phyloP scores from a whole-genome alignment of 2,329 filamentous ascomycete species.

The Penicillium corylophilum region DNA sequence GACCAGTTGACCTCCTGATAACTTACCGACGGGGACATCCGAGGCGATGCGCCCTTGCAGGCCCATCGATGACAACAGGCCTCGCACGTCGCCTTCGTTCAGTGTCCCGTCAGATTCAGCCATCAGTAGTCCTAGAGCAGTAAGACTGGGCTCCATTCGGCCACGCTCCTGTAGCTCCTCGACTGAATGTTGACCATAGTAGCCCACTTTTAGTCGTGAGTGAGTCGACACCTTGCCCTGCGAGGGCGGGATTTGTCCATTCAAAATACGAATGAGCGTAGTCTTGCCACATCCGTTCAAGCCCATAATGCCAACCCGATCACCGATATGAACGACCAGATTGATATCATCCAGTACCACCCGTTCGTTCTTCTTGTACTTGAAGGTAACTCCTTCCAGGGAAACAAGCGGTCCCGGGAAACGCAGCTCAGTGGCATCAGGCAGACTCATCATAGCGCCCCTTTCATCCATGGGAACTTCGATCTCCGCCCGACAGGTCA shows the following conservation, averaged over 20 bases:
- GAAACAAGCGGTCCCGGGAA: slow-evolving; percentile 74
- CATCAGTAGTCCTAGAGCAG: slow-evolving; percentile 64
- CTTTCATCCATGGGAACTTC: slow-evolving; percentile 66
- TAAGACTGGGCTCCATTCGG: slow-evolving; percentile 53
- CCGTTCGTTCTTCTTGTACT: slow-evolving; percentile 53
- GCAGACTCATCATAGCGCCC: slow-evolving; percentile 57
- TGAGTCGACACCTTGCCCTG: slow-evolving; percentile 65
- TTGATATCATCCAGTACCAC: slow-evolving; percentile 62
- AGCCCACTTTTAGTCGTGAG: slow-evolving; percentile 67
- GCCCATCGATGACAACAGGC: slow-evolving; percentile 66
- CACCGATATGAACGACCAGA: slow-evolving; percentile 69
- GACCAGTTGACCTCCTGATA: slow-evolving; percentile 78
- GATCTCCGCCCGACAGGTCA: slow-evolving; percentile 63
- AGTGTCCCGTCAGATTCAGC: slow-evolving; percentile 54
- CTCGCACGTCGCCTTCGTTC: slow-evolving; percentile 67
- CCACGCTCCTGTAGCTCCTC: slow-evolving; percentile 64
- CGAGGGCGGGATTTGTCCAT: slow-evolving; percentile 59
- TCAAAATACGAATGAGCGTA: slow-evolving; percentile 70
- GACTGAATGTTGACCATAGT: slow-evolving; percentile 79
- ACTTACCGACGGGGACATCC: slow-evolving; percentile 68
- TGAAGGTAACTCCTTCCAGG: slow-evolving; percentile 67
- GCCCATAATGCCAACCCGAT: slow-evolving; percentile 72
- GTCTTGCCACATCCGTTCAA: slow-evolving; percentile 82
- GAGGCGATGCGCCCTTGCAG: slow-evolving; percentile 69
- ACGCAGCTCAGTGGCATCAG: slow-evolving; percentile 66